Percentiles rank a stretch among this genome's conserved stretches.
These are phyloP conservation scores for Cladosporium sp. DNA, from an alignment of 2,329 filamentous ascomycete species.

Conservation along the genomic window DNA sequence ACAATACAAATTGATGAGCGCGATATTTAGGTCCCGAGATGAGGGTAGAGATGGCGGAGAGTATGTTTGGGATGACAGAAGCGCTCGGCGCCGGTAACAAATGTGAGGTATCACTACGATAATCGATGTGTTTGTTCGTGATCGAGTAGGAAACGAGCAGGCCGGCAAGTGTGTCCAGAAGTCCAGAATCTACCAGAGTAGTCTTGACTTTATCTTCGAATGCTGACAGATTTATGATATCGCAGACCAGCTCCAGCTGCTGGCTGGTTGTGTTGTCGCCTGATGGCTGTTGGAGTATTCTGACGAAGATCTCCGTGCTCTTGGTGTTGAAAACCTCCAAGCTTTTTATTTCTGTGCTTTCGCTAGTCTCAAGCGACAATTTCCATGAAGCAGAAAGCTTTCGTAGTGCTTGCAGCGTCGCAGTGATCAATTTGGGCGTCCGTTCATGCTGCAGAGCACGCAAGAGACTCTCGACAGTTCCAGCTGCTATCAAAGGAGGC, in stretches of 20 bases:
- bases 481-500: conserved; percentile 64
- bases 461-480: conserved; percentile 66
- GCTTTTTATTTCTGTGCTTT: conserved; percentile 11
- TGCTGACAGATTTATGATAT: conserved; percentile 60
- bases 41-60: conserved; percentile 74
- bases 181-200: conserved; percentile 64
- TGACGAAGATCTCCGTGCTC: conserved; percentile 59
- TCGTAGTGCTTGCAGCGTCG: conserved; percentile 70
- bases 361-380: not conserved
- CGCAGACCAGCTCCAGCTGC: conserved; percentile 59
- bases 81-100: conserved; percentile 53
- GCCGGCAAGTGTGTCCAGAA: conserved; percentile 73
- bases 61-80: conserved; percentile 60
- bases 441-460: conserved; percentile 62
- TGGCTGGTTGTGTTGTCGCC: conserved; percentile 43
- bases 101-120: conserved; percentile 19
- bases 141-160: conserved; percentile 62
- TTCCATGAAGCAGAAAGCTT: conserved; percentile 63
- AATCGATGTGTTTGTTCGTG: conserved; percentile 23
- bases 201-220: conserved; percentile 66
- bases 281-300: conserved; percentile 61
- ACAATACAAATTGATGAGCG: conserved; percentile 54
- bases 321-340: conserved; percentile 56
- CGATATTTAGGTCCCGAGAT: conserved; percentile 75
- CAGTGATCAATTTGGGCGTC: conserved; percentile 63